Percentiles rank a stretch among this genome's conserved stretches.
phyloP scores from a whole-genome alignment of 106 monocot genomes.

The Triglochin maritima region DNA sequence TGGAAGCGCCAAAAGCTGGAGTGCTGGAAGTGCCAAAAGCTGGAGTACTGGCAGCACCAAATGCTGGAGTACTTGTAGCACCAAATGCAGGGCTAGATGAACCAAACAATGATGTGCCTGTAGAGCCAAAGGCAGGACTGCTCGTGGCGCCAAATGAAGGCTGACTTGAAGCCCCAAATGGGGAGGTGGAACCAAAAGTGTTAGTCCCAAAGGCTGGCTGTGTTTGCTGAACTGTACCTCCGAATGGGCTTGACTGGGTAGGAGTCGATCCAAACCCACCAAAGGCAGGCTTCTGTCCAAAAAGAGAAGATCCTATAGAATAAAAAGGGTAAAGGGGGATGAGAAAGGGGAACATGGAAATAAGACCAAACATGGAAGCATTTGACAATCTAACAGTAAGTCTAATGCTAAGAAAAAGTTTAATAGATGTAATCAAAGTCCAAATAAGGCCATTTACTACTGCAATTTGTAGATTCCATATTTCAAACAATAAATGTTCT shows the following conservation, averaged over 20 bases:
- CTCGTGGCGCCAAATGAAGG: slow-evolving; percentile 62
- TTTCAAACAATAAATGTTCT: too few species aligned
- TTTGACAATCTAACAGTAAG: too few species aligned
- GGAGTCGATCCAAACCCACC: slow-evolving; percentile 41
- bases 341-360: too few species aligned
- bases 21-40: slow-evolving; percentile 9
- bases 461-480: too few species aligned
- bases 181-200: slow-evolving; percentile 49
- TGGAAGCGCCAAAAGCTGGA: slow-evolving; percentile 12
- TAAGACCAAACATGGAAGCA: too few species aligned
- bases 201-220: slow-evolving; percentile 71
- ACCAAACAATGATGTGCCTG: slow-evolving; percentile 44
- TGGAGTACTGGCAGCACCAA: slow-evolving; percentile 34
- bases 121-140: slow-evolving; percentile 43
- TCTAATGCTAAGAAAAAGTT: too few species aligned
- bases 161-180: slow-evolving; percentile 58
- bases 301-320: slow-evolving; percentile 33
- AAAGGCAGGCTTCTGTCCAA: slow-evolving; percentile 70
- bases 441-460: too few species aligned
- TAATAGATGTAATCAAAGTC: too few species aligned
- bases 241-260: slow-evolving; percentile 62
- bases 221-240: slow-evolving; percentile 68
- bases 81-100: too few species aligned
- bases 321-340: not conserved
- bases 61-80: slow-evolving; percentile 28